phyloP scores from a whole-genome alignment of 306 rosid species.

The Pterocarpus macrocarpus region DNA sequence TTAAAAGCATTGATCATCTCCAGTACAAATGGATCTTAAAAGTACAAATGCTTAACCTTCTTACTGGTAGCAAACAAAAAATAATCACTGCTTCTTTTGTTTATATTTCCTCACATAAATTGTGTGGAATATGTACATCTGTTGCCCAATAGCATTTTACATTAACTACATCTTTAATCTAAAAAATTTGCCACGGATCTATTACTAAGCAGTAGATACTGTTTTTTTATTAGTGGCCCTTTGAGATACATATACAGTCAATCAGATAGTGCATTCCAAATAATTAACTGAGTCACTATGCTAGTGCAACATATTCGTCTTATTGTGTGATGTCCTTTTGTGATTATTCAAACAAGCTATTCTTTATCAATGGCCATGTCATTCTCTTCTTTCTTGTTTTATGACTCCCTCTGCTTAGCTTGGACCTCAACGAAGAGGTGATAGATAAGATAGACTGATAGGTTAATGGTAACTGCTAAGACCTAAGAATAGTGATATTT shows the following conservation, averaged over 20 bases:
- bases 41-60: constrained; percentile 15
- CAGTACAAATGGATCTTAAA: neutral
- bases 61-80: neutral
- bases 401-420: constrained; percentile 10
- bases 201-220: neutral
- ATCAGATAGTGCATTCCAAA: neutral
- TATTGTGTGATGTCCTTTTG: neutral
- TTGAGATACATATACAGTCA: neutral
- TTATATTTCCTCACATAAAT: neutral
- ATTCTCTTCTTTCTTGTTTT: neutral
- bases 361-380: neutral
- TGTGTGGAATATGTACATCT: neutral
- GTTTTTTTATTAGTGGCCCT: constrained; percentile 15
- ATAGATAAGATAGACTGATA: neutral
- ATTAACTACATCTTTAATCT: neutral
- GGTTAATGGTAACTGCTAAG: neutral
- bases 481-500: neutral
- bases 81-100: neutral
- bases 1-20: neutral
- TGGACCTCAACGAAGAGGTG: constrained; percentile 11
- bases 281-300: neutral
- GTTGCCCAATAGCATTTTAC: neutral
- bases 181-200: neutral
- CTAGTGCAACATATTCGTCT: constrained; percentile 17
- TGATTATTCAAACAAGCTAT: constrained; percentile 4